Evolutionary conservation across 208 protist genomes (phyloP), one percentile per base, ranked within the genome.

Genomic region (Trypanosoma congolense): DNA sequence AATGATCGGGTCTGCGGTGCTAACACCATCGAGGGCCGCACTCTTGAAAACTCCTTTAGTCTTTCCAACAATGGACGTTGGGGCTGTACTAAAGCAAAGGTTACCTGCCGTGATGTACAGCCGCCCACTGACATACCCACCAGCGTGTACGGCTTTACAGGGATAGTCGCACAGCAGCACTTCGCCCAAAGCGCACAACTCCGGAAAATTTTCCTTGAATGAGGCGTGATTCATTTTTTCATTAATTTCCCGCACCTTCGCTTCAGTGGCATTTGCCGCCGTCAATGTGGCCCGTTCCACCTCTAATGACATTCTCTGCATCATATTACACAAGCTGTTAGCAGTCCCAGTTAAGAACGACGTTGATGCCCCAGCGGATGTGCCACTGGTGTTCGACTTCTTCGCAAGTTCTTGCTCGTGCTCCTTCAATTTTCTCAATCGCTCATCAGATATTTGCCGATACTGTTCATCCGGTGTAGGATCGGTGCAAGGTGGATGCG

Each of bases 391-490:
- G n/a, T n/a, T n/a, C n/a, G n/a, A n/a, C n/a, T n/a, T n/a, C 50
- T 70, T 49, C 50, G 62, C 59, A 12, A 74, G 30, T 22, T 55
- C 54, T 26, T 72, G 61, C 28, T 77, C 38, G 33, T 61, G 65
- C 36, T 70, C 43, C 12, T 60, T 64, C 19, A 69, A 40, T 2
- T 52, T 36, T 16, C 62, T 38, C 33, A 38, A 38, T 38, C 12
- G 33, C 33, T 38, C 33, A 16, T 38, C 33, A 38, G 33, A 38
- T 16, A 12, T 12, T 12, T 16, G 75, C 14, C 70, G 67, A 40
- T 64, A 56, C 54, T 93, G 80, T 30, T 90, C 80, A 28, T 90
- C 86, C 0, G 86, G 86, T 9, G 79, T 89, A 4, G 80, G 82
- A 16, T 77, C 71, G 0, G 58, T 74, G 70, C 83, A 88, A 6